Evolutionary conservation across 495 filamentous ascomycete species (phyloP).

Genomic region (Neurospora discreta): DNA sequence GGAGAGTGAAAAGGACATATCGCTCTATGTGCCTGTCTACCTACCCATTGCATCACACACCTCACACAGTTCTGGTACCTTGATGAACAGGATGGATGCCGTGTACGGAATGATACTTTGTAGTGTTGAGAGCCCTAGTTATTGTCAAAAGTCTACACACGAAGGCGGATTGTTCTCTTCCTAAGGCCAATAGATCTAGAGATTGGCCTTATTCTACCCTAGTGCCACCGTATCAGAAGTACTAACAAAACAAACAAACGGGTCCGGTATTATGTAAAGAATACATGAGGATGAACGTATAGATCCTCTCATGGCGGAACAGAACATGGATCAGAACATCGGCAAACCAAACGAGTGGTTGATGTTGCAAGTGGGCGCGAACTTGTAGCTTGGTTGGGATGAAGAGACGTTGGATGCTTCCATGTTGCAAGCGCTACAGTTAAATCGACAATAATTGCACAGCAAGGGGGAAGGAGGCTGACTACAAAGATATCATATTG

Average conservation of each 20-base stretch:
- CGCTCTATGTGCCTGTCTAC: background rate
- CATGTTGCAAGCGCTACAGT: background rate
- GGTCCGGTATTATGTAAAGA: no score
- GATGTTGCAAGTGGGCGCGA: background rate
- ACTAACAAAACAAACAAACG: no score
- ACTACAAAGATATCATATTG: background rate
- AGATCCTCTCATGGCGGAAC: background rate
- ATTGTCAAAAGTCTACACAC: no score
- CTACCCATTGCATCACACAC: background rate
- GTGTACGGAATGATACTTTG: no score
- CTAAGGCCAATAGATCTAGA: no score
- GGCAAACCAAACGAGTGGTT: background rate
- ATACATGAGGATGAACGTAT: background rate
- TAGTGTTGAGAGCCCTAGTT: no score
- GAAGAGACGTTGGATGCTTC: background rate
- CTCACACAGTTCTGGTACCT: background rate
- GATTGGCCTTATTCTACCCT: no score
- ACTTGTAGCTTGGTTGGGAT: background rate
- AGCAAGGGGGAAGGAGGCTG: background rate
- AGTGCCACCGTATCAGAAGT: no score
- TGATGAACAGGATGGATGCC: background rate
- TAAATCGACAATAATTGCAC: background rate
- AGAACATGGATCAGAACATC: background rate
- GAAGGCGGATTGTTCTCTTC: no score
- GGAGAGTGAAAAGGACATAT: slow-evolving; percentile 1